Evolutionary conservation across 164 flowering plant species (phyloP).

Genomic region (Tetrastigma voinierianum): DNA sequence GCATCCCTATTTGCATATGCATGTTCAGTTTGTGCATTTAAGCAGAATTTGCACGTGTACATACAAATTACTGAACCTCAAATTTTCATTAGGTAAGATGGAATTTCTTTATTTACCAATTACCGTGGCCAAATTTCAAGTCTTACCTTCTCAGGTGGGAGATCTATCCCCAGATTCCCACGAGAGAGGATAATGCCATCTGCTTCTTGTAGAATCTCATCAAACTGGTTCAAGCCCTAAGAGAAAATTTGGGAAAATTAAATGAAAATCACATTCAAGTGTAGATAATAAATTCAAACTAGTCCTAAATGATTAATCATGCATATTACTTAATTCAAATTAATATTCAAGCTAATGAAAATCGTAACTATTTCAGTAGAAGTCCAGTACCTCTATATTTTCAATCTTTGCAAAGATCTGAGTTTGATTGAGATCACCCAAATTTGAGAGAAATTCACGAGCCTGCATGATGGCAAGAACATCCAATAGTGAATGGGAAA

Average conservation of each 20-base stretch:
- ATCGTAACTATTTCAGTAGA: neutral
- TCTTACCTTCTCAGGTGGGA: constrained; percentile 73
- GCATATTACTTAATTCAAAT: too few relatives aligned
- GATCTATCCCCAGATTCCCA: constrained; percentile 81
- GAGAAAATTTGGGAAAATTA: neutral
- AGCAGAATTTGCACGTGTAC: neutral
- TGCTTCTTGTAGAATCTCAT: constrained; percentile 75
- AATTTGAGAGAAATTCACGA: constrained; percentile 36
- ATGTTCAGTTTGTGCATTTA: neutral
- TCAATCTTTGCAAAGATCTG: constrained; percentile 57
- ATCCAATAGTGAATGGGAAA: neutral
- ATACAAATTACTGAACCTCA: too few relatives aligned
- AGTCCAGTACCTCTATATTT: constrained; percentile 40
- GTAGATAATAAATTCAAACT: too few relatives aligned
- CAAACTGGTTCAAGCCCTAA: constrained; percentile 66
- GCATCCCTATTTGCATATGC: neutral
- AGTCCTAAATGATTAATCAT: too few relatives aligned
- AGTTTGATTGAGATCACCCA: constrained; percentile 46
- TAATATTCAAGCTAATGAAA: too few relatives aligned
- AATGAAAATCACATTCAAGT: neutral
- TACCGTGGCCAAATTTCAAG: too few relatives aligned
- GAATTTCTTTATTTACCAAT: too few relatives aligned
- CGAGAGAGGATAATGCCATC: constrained; percentile 80
- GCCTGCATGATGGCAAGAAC: constrained; percentile 27
- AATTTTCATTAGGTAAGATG: too few relatives aligned